phyloP scores from a whole-genome alignment of 805 yeast genomes.

The Saccharomycopsis guyanensis region DNA sequence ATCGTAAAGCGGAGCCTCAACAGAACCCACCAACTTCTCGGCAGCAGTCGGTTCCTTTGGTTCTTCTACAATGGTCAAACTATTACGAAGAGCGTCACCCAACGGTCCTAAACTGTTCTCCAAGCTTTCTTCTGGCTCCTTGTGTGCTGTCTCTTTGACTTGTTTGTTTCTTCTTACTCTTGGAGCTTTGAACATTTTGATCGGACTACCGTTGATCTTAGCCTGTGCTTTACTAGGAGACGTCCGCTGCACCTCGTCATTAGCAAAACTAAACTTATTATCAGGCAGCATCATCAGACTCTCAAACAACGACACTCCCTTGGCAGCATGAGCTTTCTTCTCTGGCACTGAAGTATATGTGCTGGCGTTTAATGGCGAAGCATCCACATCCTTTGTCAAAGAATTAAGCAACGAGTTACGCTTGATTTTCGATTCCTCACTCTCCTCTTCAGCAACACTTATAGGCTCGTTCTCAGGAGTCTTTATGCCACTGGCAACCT shows the following conservation, averaged over 20 bases:
- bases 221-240: background rate
- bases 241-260: too few species aligned
- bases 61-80: slow-evolving; percentile 27
- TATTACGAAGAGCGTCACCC: slow-evolving; percentile 28
- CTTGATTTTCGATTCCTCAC: slow-evolving; percentile 23
- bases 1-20: slow-evolving; percentile 49
- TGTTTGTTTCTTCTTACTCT: slow-evolving; percentile 33
- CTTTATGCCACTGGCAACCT: slow-evolving; percentile 8
- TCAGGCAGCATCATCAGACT: too few species aligned
- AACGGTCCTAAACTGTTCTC: slow-evolving; percentile 16
- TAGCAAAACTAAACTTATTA: slow-evolving; percentile 9
- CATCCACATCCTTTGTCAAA: slow-evolving; percentile 13
- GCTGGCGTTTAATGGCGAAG: slow-evolving; percentile 6
- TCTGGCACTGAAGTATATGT: slow-evolving; percentile 4
- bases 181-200: slow-evolving; percentile 40
- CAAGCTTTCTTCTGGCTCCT: background rate
- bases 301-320: slow-evolving; percentile 22
- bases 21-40: slow-evolving; percentile 35
- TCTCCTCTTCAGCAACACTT: background rate
- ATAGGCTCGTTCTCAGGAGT: background rate
- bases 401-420: slow-evolving; percentile 21
- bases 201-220: slow-evolving; percentile 27
- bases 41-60: slow-evolving; percentile 23
- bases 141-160: slow-evolving; percentile 22
- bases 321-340: background rate